These are phyloP conservation scores for Combretum micranthum DNA, from an alignment of 345 rosid genomes.

Conservation along the genomic window DNA sequence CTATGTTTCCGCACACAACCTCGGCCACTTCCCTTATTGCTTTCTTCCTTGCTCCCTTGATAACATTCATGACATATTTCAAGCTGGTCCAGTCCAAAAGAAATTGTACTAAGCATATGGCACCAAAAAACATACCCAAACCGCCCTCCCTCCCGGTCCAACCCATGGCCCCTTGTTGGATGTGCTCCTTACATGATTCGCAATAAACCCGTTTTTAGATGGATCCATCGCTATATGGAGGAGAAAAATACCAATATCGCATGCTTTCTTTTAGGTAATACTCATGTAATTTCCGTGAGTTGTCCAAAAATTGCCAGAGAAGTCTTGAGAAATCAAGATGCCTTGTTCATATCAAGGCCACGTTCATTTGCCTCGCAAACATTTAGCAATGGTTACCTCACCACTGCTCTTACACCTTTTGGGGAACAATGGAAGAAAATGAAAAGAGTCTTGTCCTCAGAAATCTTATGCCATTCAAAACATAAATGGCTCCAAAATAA, in stretches of 20 bases:
- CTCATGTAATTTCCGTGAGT: slow-evolving; percentile 30
- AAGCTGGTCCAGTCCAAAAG: too few relatives aligned
- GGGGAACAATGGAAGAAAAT: slow-evolving; percentile 49
- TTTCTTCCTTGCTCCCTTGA: too few relatives aligned
- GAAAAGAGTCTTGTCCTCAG: slow-evolving; percentile 23
- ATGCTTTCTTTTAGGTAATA: slow-evolving; percentile 28
- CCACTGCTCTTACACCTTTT: slow-evolving; percentile 21
- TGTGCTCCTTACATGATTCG: slow-evolving; percentile 19
- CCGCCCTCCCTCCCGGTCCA: slow-evolving; percentile 26
- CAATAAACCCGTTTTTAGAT: slow-evolving; percentile 28
- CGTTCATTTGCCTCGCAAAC: slow-evolving; percentile 13
- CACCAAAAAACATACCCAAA: too few relatives aligned
- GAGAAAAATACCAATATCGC: slow-evolving; percentile 30
- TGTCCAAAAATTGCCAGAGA: slow-evolving; percentile 29
- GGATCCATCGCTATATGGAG: slow-evolving; percentile 34
- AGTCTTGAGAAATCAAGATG: slow-evolving; percentile 32
- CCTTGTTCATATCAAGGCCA: slow-evolving; percentile 35
- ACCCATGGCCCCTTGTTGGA: slow-evolving; percentile 40
- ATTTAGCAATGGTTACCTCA: slow-evolving; percentile 21
- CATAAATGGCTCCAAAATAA: slow-evolving; percentile 8
- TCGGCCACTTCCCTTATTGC: too few relatives aligned
- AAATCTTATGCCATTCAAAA: slow-evolving; percentile 16
- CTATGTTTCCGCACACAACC: too few relatives aligned
- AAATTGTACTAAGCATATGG: too few relatives aligned
- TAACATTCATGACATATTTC: too few relatives aligned